These are phyloP conservation scores for Boletus smithii DNA, from an alignment of 1,284 basidiomycete genomes.

Conservation along the genomic window DNA sequence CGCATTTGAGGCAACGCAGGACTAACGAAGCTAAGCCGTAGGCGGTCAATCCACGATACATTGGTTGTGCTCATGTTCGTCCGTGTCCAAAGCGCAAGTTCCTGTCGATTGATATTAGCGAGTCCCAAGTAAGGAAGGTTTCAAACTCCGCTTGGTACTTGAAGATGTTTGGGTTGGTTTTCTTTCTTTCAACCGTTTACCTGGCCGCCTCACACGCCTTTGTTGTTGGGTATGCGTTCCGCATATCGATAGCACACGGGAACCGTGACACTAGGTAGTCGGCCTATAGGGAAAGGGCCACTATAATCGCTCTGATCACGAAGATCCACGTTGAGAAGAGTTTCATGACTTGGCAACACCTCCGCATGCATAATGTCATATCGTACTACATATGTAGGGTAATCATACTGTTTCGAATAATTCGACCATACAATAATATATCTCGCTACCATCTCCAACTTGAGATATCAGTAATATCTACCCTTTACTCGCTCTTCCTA, in stretches of 20 bases:
- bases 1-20: conserved; percentile 56
- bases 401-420: background rate
- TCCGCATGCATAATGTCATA: no score
- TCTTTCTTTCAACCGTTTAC: conserved; percentile 30
- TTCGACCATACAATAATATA: conserved; percentile 1
- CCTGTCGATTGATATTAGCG: background rate
- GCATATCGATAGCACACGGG: conserved; percentile 48
- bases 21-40: conserved; percentile 23
- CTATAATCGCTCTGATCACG: conserved; percentile 78
- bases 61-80: conserved; percentile 14
- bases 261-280: conserved; percentile 39
- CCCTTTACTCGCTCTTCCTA: conserved; percentile 29
- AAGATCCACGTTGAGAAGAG: conserved; percentile 63
- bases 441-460: background rate
- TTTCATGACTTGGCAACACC: conserved; percentile 78
- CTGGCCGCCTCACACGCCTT: conserved; percentile 45
- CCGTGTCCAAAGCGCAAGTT: background rate
- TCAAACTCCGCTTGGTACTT: conserved; percentile 25
- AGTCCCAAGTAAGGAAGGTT: conserved; percentile 1
- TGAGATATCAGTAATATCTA: conserved; percentile 7
- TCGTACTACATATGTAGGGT: background rate
- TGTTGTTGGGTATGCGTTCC: conserved; percentile 54
- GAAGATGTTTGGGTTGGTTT: conserved; percentile 4
- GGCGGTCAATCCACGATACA: conserved; percentile 26
- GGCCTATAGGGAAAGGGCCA: conserved; percentile 58